Evolutionary conservation across 1,284 basidiomycete species (phyloP), one percentile per base, ranked within the genome.

Genomic region (Moesziomyces parantarcticus): DNA sequence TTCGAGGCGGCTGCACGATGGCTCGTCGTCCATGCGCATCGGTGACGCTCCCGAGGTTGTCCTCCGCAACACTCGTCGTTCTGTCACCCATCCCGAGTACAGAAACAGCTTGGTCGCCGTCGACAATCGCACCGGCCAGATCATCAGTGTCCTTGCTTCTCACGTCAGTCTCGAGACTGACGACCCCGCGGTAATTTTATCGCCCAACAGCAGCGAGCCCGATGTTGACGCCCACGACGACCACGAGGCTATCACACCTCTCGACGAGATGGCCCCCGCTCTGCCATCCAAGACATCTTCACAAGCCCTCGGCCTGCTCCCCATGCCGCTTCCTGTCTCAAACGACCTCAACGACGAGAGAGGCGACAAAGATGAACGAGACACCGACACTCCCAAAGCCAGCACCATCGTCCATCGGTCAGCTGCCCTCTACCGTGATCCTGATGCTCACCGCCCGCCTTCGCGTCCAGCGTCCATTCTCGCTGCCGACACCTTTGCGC

Each of bases 31-130:
- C 6, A 21, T 61, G 34, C 26, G 34, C 7, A 54, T 54, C 21
- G 54, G 50, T 20, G 45, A 61, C 43, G 21, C 25, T 21, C 65
- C 58, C 8, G 46, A 56, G 22, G 43, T 55, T 23, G 40, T 47
- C 21, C 41, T 54, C 9, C 55, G 55, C 34, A 40, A 43, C 21
- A 25, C 54, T 21, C 25, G 18, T 18, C 53, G 52, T 29, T 18
- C 54, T 0, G 34, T 43, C 20, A 22, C 42, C 9, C 49, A 42
- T 32, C 40, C 57, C 23, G 50, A 63, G n/a, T 77, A 74, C 29
- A 58, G 75, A 13, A 71, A 77, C 58, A 69, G 61, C 58, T 54
- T 79, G 13, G 71, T 79, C 6, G 76, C 76, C 11, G 62, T 79
- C 32, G 78, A 79, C 52, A 73, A 78, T 29, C 57, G 72, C 39